phyloP scores from a whole-genome alignment of 2,329 filamentous ascomycete species.

The Rutstroemia sp. region DNA sequence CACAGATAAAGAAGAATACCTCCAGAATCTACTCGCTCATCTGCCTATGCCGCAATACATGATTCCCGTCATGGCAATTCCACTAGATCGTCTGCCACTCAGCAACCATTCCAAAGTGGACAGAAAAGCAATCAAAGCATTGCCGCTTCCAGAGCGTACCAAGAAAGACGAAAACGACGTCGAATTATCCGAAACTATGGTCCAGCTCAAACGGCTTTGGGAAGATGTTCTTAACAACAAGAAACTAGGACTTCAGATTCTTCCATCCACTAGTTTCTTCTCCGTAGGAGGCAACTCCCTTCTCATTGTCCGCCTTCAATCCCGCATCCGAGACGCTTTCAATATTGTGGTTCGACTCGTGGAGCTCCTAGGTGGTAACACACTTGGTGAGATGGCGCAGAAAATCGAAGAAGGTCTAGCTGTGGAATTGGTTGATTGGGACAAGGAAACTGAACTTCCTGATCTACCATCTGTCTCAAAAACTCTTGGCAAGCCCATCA shows the following conservation, averaged over 20 bases:
- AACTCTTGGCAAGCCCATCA: too few relatives aligned
- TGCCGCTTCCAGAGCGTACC: not conserved
- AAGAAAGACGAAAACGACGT: not conserved
- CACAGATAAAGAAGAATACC: not conserved
- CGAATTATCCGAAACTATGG: not conserved
- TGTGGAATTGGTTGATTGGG: not conserved
- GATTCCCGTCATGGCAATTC: not conserved
- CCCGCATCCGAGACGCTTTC: constrained; percentile 20
- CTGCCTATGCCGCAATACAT: not conserved
- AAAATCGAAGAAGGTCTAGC: not conserved
- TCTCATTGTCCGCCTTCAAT: constrained; percentile 27
- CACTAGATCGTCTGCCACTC: not conserved
- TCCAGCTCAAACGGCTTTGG: not conserved
- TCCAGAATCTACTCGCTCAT: not conserved
- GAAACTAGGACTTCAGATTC: not conserved
- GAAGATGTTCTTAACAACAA: not conserved
- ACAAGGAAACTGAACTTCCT: not conserved
- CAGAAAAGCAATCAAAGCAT: not conserved
- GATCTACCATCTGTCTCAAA: not conserved
- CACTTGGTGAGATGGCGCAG: constrained; percentile 18
- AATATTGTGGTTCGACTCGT: constrained; percentile 16
- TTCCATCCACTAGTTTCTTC: constrained; percentile 26
- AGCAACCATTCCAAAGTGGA: not conserved
- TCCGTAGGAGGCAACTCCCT: constrained; percentile 32
- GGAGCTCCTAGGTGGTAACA: constrained; percentile 21